phyloP scores from a whole-genome alignment of 352 stramenopile species.

The Aphanomyces euteiches region DNA sequence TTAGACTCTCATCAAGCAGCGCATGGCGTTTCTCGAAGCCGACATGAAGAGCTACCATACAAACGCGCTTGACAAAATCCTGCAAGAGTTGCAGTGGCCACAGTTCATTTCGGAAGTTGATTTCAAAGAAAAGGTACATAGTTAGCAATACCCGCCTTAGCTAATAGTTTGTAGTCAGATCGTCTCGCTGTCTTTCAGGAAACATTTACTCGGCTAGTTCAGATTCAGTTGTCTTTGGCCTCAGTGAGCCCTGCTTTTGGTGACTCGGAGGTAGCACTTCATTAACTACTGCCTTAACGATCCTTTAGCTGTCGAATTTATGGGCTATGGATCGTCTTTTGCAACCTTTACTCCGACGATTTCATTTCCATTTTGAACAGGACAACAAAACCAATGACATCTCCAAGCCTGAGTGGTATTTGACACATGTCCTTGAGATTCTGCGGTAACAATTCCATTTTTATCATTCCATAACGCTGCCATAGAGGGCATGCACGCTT shows the following conservation, averaged over 20 bases:
- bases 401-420: conserved; percentile 31
- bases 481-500: conserved; percentile 24
- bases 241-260: background rate
- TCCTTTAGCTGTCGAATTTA: conserved; percentile 13
- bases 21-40: conserved; percentile 7
- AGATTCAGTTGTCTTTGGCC: conserved; percentile 21
- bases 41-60: conserved; percentile 18
- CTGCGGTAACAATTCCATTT: background rate
- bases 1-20: conserved; percentile 26
- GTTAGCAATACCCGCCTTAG: too few species aligned
- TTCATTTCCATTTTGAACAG: conserved; percentile 30
- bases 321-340: conserved; percentile 28
- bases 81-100: conserved; percentile 18
- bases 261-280: background rate
- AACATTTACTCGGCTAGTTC: conserved; percentile 20
- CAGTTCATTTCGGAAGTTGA: background rate
- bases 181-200: background rate
- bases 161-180: too few species aligned
- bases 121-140: background rate
- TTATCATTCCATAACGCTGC: background rate
- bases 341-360: conserved; percentile 22
- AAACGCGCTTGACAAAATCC: background rate
- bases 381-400: conserved; percentile 30
- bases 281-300: background rate
- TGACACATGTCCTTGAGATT: conserved; percentile 19